A percentile compares a stretch with the other conserved stretches of the same genome.
These are phyloP conservation scores for Avicennia marina DNA, from an alignment of 257 asterid genomes.

Conservation along the genomic window DNA sequence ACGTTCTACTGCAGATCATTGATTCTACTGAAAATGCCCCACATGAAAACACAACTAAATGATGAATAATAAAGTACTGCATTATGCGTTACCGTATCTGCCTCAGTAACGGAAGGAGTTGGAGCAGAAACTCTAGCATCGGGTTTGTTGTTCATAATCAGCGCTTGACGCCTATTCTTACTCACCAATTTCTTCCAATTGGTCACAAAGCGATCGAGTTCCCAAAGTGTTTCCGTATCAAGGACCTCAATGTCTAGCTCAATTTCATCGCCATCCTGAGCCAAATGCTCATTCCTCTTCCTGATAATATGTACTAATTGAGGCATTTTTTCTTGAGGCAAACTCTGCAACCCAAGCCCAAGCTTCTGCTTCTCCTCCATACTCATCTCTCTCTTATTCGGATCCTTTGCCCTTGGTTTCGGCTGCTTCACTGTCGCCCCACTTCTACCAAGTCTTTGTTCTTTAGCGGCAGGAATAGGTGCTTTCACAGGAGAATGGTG, in stretches of 20 bases:
- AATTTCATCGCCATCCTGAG: conserved; percentile 95
- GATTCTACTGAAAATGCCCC: neutral
- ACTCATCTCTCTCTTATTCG: conserved; percentile 81
- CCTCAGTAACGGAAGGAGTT: conserved; percentile 38
- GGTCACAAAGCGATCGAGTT: conserved; percentile 88
- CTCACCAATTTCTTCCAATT: conserved; percentile 98
- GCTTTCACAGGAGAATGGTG: conserved; percentile 64
- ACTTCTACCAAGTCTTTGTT: conserved; percentile 27
- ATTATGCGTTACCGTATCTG: conserved; percentile 46
- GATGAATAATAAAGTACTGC: neutral
- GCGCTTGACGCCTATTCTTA: conserved; percentile 77
- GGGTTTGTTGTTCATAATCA: conserved; percentile 44
- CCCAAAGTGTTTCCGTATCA: conserved; percentile 94
- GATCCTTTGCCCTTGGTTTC: conserved; percentile 91
- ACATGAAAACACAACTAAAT: neutral
- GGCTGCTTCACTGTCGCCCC: conserved; percentile 50
- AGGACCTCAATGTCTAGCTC: conserved; percentile 97
- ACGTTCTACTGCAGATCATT: neutral
- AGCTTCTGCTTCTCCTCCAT: conserved; percentile 95
- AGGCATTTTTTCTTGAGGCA: conserved; percentile 97
- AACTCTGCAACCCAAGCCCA: conserved; percentile 79
- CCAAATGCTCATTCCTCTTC: conserved; percentile 83
- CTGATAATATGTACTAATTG: conserved; percentile 77
- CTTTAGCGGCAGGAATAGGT: conserved; percentile 34
- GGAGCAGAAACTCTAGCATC: conserved; percentile 37